Conservation (phyloP, 306 rosid genomes). For the Rubus parviflorus region DNA sequence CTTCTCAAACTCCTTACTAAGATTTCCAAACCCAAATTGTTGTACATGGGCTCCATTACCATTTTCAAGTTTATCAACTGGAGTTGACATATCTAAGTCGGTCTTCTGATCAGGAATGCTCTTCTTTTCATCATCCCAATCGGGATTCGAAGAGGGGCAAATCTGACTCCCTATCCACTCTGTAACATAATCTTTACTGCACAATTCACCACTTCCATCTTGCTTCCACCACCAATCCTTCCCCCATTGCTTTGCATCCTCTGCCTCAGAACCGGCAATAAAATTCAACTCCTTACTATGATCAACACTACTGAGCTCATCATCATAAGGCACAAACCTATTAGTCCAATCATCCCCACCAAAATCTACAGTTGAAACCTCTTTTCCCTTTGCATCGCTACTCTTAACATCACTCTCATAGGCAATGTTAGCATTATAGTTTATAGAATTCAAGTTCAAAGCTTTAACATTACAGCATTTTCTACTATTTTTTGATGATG, state of each 20-base stretch:
- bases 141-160: conserved; percentile 69
- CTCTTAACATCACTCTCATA: conserved; percentile 56
- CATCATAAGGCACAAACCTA: conserved; percentile 77
- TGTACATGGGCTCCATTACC: conserved; percentile 42
- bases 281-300: conserved; percentile 66
- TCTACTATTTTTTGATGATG: conserved; percentile 74
- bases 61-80: conserved; percentile 48
- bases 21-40: conserved; percentile 34
- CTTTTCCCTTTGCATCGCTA: conserved; percentile 66
- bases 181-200: conserved; percentile 88
- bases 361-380: conserved; percentile 52
- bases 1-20: conserved; percentile 37
- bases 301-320: conserved; percentile 73
- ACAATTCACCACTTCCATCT: conserved; percentile 76
- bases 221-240: conserved; percentile 99
- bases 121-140: conserved; percentile 81
- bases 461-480: conserved; percentile 50
- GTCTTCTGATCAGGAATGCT: conserved; percentile 42
- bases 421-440: conserved; percentile 60
- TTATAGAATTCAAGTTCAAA: conserved; percentile 64
- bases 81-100: conserved; percentile 43
- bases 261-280: conserved; percentile 46
- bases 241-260: conserved; percentile 72
- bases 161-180: conserved; percentile 99
- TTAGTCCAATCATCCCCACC: conserved; percentile 68